Conservation (phyloP, 441 rosid species). For the Erysimum cheiri region DNA sequence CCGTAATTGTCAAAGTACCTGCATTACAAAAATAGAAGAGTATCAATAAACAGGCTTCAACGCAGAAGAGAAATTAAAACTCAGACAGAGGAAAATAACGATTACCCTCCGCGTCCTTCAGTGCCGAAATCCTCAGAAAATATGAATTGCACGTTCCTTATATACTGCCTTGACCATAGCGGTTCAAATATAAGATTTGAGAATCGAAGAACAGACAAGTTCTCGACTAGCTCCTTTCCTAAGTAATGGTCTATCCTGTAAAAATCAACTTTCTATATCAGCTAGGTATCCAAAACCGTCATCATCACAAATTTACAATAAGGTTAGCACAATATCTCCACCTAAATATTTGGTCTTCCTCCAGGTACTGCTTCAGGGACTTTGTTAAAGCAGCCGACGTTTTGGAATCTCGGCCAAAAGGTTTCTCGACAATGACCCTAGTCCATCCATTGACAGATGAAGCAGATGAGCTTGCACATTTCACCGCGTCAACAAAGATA, state of each 20-base stretch:
- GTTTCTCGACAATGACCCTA: constrained; percentile 96
- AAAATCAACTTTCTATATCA: constrained; percentile 45
- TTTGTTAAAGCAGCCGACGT: constrained; percentile 89
- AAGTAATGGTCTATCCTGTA: constrained; percentile 96
- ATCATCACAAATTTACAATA: constrained; percentile 7
- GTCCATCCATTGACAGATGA: constrained; percentile 94
- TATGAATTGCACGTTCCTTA: constrained; percentile 87
- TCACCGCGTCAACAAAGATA: constrained; percentile 85
- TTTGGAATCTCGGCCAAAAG: constrained; percentile 90
- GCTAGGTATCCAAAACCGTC: constrained; percentile 27
- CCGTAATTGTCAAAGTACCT: constrained; percentile 97
- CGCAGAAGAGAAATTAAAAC: constrained; percentile 3
- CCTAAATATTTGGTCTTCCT: constrained; percentile 96
- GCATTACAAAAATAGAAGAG: constrained; percentile 21
- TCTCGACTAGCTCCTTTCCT: constrained; percentile 97
- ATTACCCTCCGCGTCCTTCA: constrained; percentile 98
- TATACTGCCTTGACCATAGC: constrained; percentile 93
- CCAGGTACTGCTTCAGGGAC: constrained; percentile 74
- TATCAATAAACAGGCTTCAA: constrained; percentile 8
- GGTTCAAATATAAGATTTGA: constrained; percentile 97
- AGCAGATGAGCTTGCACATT: constrained; percentile 82
- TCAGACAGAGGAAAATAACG: constrained; percentile 25
- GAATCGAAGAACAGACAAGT: constrained; percentile 92
- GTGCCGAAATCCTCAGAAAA: constrained; percentile 99
- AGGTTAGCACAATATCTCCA: constrained; percentile 39